Base-by-base conservation (phyloP, 768 basidiomycete genomes). In the Vishniacozyma victoriae region DNA sequence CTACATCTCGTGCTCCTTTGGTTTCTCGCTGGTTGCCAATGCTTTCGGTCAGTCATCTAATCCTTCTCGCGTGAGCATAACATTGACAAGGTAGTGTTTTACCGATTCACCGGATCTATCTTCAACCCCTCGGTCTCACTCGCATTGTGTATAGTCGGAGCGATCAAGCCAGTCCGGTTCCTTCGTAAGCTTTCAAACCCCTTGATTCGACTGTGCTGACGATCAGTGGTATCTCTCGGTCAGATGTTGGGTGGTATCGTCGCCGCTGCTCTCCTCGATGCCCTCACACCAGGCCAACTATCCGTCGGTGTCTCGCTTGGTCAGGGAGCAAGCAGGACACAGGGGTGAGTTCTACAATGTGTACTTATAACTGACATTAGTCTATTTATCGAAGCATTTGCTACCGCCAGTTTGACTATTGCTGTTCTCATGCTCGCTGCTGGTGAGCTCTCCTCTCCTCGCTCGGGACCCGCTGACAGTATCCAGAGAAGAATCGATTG, bases 361-460 rank as follows among this genome's bases (percentile, higher is more conserved):
- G n/a, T n/a, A n/a, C n/a, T n/a, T n/a, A n/a, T n/a, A n/a, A n/a
- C n/a, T n/a, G n/a, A n/a, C n/a, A n/a, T n/a, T n/a, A n/a, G n/a
- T 7, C 44, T 70, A 4, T 70, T 70, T 51, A 70, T 70, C 50
- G 69, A 70, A 41, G 66, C 66, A 65, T 70, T 70, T 57, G 59
- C 59, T 7, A 70, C 69, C 2, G 53, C 63, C 12, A 56, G 55
- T 16, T 50, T 70, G 37, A 57, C 62, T 0, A 41, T 70, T 6
- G 53, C 54, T 29, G 69, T 70, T 15, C 44, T 70, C 20, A 70
- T 70, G 69, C 44, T 67, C 15, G 69, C 69, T 44, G 69, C 69
- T 40, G 69, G 61, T 62, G 36, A 50, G 59, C 52, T 14, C 18
- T 18, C 11, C 14, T 29, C 22, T 19, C 20, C 5, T 37, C 13